Evolutionary conservation across 2,329 filamentous ascomycete species (phyloP), one percentile per base, ranked within the genome.

Genomic region (Pseudogymnoascus sp.): DNA sequence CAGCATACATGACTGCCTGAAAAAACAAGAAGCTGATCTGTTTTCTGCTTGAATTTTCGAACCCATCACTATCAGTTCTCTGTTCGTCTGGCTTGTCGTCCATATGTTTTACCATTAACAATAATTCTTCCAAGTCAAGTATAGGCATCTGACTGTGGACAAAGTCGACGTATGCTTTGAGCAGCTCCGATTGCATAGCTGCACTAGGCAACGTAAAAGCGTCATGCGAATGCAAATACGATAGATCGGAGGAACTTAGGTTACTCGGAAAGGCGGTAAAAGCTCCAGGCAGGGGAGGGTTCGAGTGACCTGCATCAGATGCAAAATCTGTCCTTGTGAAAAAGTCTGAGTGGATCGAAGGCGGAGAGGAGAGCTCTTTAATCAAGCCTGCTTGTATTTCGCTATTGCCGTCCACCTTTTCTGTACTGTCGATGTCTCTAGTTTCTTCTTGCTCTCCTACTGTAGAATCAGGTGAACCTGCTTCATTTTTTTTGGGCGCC

Each of bases 1-100:
- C 68, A 45, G 68, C 67, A 61, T 66, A 69, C 65, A 69, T 64
- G 8, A 69, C 63, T 19, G 66, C 66, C 49, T 69, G 67, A 30
- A 69, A 69, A 9, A 69, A 58, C 25, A 69, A 62, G 12, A 69
- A 52, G 12, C 35, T 62, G 14, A 67, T 67, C 33, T 62, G 39
- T 4, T 36, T 36, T 39, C 28, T 23, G 16, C n/a, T 9, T 22
- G 23, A 28, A 28, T 28, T 49, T 28, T 49, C 14, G 42, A 49
- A 16, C 42, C 0, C 6, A 49, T 2, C 14, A 28, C 42, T 49
- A 49, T 49, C 12, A 28, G 7, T 49, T 28, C 23, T 49, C 23
- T 49, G 23, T 49, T 49, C 7, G 14, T 63, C 45, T 1, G 16
- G 19, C 60, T 36, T 62, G 38, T 58, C 33, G 42, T 7, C 63